Evolutionary conservation across 768 basidiomycete species (phyloP), one percentile per base, ranked within the genome.

Genomic region (Tricholoma terreum): DNA sequence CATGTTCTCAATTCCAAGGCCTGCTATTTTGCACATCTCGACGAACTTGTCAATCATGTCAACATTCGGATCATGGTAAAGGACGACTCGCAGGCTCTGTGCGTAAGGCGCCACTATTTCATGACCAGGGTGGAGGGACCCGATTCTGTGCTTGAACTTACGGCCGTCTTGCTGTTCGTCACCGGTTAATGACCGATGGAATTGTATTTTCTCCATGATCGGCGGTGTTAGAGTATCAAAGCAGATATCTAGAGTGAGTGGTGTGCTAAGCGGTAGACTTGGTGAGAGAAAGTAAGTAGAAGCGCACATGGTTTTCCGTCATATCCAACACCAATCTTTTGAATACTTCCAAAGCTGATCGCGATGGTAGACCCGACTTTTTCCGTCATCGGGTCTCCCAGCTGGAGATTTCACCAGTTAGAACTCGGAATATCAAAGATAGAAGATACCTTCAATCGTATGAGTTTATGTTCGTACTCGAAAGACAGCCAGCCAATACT

Each of bases 181-280:
- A 1, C 82, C 80, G 2, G 75, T 78, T 17, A 78, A 57, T 5
- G 81, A 67, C 30, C 82, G 76, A 65, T 86, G 80, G 61, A 87
- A 83, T 33, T 82, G 74, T 50, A 85, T 78, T 55, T 74, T 70
- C 64, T 89, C 87, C 12, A 91, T 70, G 9, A 80, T 69, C 0
- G 89, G 87, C 4, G 91, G 90, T 0, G 80, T 83, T 24, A 81
- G 63, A 4, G 84, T 77, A 59, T 89, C 86, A 56, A 90, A 89
- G 65, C 85, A 84, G 24, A 89, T 72, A 68, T 84, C 89, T 90
- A 54, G 27, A 17, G 6, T 40, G 24, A 17, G 22, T 6, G 33
- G 27, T 24, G 40, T 17, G 10, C 49, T 49, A 54, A 57, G 60
- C 58, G 56, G 63, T 8, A 19, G 15, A 54, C 10, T 11, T 43